A percentile compares a stretch with the other conserved stretches of the same genome.
phyloP scores from a whole-genome alignment of 2,329 filamentous ascomycete species.

The Epichloe gansuensis region DNA sequence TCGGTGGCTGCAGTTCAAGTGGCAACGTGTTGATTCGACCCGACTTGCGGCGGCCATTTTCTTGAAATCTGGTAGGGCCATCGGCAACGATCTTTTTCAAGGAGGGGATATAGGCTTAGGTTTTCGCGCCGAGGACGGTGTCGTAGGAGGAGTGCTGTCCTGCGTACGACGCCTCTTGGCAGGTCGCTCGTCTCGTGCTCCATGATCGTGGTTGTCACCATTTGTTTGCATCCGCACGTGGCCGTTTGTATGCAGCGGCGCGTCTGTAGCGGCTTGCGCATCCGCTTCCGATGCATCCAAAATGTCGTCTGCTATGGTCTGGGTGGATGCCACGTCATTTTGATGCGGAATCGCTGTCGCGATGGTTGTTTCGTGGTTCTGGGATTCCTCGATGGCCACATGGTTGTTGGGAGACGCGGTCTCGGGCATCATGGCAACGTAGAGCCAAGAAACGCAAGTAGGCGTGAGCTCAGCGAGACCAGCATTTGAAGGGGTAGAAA shows the following conservation, averaged over 20 bases:
- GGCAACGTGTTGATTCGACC: conserved; percentile 49
- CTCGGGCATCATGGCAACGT: conserved; percentile 43
- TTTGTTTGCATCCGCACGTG: conserved; percentile 35
- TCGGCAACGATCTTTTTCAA: conserved; percentile 78
- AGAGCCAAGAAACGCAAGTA: conserved; percentile 29
- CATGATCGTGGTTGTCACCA: conserved; percentile 39
- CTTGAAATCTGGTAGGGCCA: conserved; percentile 75
- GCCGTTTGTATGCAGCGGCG: conserved; percentile 16
- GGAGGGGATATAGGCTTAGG: conserved; percentile 59
- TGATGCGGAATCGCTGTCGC: conserved; percentile 11
- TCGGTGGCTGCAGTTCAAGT: conserved; percentile 36
- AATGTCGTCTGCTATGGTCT: conserved; percentile 8
- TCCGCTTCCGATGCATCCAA: conserved; percentile 7
- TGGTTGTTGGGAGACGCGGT: conserved; percentile 43
- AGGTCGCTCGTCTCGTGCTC: conserved; percentile 35
- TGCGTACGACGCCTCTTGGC: conserved; percentile 54
- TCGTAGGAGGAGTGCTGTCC: conserved; percentile 28
- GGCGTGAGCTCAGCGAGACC: conserved; percentile 42
- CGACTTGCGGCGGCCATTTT: conserved; percentile 58
- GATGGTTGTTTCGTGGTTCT: conserved; percentile 14
- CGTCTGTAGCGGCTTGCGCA: conserved; percentile 11
- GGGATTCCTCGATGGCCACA: conserved; percentile 19
- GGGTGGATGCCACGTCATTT: conserved; percentile 12
- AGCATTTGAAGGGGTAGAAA: conserved; percentile 46
- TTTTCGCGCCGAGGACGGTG: conserved; percentile 31